These are phyloP conservation scores for Jasminum sambac DNA, from an alignment of 257 asterid species.

Conservation along the genomic window DNA sequence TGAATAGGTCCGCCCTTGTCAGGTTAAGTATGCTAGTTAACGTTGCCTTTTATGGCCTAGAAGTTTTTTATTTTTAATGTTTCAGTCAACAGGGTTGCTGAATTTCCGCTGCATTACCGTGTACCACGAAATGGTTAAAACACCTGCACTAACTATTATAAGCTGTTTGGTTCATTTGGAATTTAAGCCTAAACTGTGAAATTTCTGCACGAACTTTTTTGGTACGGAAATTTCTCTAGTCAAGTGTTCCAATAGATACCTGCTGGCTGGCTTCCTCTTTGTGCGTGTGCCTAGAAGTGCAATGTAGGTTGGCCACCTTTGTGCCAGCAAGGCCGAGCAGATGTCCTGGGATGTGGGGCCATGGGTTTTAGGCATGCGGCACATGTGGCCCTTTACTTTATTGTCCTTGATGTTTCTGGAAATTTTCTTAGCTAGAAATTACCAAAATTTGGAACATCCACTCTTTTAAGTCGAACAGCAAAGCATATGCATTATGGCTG, in stretches of 20 bases:
- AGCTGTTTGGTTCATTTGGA: constrained; percentile 4
- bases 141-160: background rate
- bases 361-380: background rate
- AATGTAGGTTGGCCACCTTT: background rate
- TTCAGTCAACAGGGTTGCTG: background rate
- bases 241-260: background rate
- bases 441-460: background rate
- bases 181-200: background rate
- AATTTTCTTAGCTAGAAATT: background rate
- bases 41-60: constrained; percentile 5
- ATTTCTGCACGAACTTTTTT: background rate
- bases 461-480: background rate
- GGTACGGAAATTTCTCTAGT: background rate
- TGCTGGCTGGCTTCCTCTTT: background rate
- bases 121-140: background rate
- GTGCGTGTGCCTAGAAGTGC: background rate
- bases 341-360: background rate
- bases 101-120: constrained; percentile 13
- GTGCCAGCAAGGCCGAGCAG: background rate
- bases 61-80: constrained; percentile 5
- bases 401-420: background rate
- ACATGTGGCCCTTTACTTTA: background rate
- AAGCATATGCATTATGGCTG: background rate
- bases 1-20: no score
- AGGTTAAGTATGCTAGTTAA: background rate